Evolutionary conservation across 768 basidiomycete species (phyloP).

Genomic region (Ramaria rubella): DNA sequence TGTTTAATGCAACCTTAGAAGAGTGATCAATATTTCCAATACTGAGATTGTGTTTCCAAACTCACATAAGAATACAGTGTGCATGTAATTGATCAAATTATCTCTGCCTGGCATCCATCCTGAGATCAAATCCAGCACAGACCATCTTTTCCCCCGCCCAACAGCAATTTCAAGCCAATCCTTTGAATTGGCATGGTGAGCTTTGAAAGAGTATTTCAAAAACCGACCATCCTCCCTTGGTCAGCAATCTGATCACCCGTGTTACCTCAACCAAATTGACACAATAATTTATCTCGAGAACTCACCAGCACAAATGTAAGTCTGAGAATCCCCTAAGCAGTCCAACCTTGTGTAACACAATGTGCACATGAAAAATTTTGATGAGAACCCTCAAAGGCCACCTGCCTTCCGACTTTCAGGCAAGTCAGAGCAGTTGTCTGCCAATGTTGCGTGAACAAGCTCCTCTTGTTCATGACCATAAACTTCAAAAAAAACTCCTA

Average conservation of each 20-base stretch:
- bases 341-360: constrained; percentile 6
- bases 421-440: constrained; percentile 16
- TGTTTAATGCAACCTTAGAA: neutral
- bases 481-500: constrained; percentile 11
- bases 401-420: constrained; percentile 17
- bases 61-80: neutral
- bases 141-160: constrained; percentile 13
- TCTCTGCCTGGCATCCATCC: neutral
- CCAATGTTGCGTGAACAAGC: constrained; percentile 10
- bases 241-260: constrained; percentile 9
- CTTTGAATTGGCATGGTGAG: constrained; percentile 4
- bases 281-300: neutral
- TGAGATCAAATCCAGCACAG: neutral
- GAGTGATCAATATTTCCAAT: neutral
- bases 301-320: constrained; percentile 11
- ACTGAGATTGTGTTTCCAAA: neutral
- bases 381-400: constrained; percentile 10
- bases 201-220: constrained; percentile 17
- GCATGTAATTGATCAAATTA: neutral
- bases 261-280: neutral
- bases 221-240: constrained; percentile 12
- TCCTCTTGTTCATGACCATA: neutral
- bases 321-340: constrained; percentile 4
- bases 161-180: constrained; percentile 15
- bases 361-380: constrained; percentile 17